Evolutionary conservation across 164 flowering plant genomes (phyloP).

Genomic region (Pachysandra terminalis): DNA sequence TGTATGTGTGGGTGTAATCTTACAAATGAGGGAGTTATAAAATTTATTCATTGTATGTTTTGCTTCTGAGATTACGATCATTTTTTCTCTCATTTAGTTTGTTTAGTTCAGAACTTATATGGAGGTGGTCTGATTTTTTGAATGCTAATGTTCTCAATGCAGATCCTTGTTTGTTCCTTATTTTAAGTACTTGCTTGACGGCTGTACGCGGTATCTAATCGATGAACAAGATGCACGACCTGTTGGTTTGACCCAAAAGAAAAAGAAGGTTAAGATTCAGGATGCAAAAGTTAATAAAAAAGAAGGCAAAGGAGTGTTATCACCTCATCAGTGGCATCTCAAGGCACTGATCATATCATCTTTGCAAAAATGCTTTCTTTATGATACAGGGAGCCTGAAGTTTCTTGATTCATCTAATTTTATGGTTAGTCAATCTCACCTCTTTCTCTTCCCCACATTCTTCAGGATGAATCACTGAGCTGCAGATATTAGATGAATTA

Average conservation of each 20-base stretch:
- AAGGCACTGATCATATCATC: conserved; percentile 69
- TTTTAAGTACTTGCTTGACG: conserved; percentile 73
- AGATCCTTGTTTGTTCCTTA: conserved; percentile 95
- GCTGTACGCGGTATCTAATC: conserved; percentile 50
- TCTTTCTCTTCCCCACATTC: background rate
- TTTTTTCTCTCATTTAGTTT: background rate
- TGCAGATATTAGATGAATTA: too few relatives aligned
- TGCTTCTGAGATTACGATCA: too few relatives aligned
- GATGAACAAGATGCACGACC: conserved; percentile 29
- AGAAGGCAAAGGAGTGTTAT: conserved; percentile 21
- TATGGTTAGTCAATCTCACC: conserved; percentile 48
- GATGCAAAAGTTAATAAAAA: conserved; percentile 15
- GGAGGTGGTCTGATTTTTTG: background rate
- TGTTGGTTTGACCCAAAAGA: conserved; percentile 41
- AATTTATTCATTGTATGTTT: too few relatives aligned
- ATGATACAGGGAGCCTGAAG: conserved; percentile 71
- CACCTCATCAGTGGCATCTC: conserved; percentile 68
- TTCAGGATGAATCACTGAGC: too few relatives aligned
- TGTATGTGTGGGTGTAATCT: too few relatives aligned
- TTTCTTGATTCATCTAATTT: conserved; percentile 78
- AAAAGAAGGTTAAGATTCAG: conserved; percentile 65
- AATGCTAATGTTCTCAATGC: conserved; percentile 13
- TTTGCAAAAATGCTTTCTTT: conserved; percentile 77
- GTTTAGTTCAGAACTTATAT: background rate
- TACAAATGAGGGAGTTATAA: too few relatives aligned